Conservation (phyloP, 2,329 filamentous ascomycete genomes). For the Ramularia endophylla region DNA sequence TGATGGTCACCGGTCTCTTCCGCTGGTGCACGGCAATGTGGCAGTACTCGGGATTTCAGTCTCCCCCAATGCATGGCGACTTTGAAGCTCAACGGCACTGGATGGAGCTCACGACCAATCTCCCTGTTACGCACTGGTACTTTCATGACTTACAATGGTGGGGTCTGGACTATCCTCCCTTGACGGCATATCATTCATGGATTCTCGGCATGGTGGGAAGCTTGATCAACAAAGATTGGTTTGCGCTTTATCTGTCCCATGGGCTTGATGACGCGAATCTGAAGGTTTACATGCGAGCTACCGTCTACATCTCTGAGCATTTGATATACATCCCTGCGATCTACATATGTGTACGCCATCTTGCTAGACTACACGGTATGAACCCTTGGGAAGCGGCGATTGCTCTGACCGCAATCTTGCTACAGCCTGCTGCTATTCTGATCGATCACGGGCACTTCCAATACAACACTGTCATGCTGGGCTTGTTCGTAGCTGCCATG, state of each 20-base stretch:
- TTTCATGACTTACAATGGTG: conserved; percentile 96
- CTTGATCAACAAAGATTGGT: conserved; percentile 77
- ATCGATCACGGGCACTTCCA: conserved; percentile 97
- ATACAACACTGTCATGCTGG: conserved; percentile 98
- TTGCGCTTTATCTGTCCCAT: conserved; percentile 74
- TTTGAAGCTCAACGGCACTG: conserved; percentile 98
- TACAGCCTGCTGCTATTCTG: conserved; percentile 86
- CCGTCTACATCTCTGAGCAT: conserved; percentile 86
- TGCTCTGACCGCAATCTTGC: conserved; percentile 79
- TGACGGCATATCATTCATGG: conserved; percentile 99
- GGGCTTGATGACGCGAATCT: conserved; percentile 71
- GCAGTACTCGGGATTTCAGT: conserved; percentile 84
- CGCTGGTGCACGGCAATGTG: conserved; percentile 88
- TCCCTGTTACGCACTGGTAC: conserved; percentile 94
- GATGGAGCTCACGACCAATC: conserved; percentile 92
- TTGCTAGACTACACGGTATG: conserved; percentile 68
- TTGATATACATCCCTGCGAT: conserved; percentile 80
- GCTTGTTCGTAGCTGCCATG: conserved; percentile 77
- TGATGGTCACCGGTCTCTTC: conserved; percentile 89
- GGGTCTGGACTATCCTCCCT: conserved; percentile 94
- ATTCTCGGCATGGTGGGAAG: conserved; percentile 78
- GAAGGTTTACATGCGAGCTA: conserved; percentile 94
- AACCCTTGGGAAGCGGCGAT: conserved; percentile 74
- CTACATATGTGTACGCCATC: conserved; percentile 78
- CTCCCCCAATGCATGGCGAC: conserved; percentile 89